Evolutionary conservation across 148 eudicot species (phyloP), one percentile per base, ranked within the genome.

Genomic region (Chenopodium quinoa): DNA sequence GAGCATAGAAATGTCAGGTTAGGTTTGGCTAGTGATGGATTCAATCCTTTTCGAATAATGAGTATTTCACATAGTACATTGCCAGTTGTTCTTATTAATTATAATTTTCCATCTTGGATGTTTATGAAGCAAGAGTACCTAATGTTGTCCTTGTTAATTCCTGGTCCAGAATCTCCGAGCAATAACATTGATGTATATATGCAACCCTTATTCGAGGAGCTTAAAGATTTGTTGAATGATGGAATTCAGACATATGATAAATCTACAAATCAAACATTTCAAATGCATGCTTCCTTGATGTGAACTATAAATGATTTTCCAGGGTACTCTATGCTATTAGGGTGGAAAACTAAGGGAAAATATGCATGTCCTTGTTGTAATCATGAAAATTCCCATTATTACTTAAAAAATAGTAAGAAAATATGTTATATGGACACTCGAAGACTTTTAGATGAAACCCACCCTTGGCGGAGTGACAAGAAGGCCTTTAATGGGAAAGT

Each of bases 261-360:
- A 48, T 82, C 31, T 3, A 60, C 34, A 40, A 27, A 71, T 23
- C 27, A 77, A 54, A 34, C 69, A 17, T 82, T 82, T 40, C 58
- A 37, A 31, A 34, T 82, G 14, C 46, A 58, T 77, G 77, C 63
- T 27, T 1, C 22, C 19, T 60, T 82, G 19, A 25, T 17, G 10
- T 37, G 71, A 58, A 77, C 77, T 0, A 77, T 82, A 16, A 82
- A 66, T 81, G 74, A 75, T 48, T 81, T 81, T 47, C 79, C 74
- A 6, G 63, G 64, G 1, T 64, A 77, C 40, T 64, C 23, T 22
- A 77, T 77, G 80, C 44, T 77, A 13, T 77, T 58, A 4, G 56
- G 80, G n/a, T 64, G 54, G 80, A 77, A 63, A 63, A 77, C 80
- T 2, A 77, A 77, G 71, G 80, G 80, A 6, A 62, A 63, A 31